Percentiles rank a stretch among this genome's conserved stretches.
These are phyloP conservation scores for Plasmodium fragile DNA, from an alignment of 169 alveolate species.

Conservation along the genomic window DNA sequence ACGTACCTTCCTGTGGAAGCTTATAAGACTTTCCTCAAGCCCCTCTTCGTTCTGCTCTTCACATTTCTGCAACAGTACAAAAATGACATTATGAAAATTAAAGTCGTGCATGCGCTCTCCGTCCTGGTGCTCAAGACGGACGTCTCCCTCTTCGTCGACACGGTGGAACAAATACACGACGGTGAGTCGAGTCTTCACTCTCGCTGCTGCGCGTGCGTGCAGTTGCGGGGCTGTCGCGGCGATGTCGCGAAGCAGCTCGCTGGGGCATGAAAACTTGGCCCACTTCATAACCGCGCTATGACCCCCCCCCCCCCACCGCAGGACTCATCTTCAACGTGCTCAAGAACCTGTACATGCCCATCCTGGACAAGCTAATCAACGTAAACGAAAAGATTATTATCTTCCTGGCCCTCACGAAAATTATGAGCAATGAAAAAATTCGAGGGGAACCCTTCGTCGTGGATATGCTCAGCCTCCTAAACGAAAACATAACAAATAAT, in stretches of 20 bases:
- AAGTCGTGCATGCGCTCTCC: conserved; percentile 31
- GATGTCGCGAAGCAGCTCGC: not conserved
- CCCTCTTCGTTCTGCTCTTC: conserved; percentile 84
- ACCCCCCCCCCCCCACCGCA: not conserved
- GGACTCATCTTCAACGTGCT: conserved; percentile 48
- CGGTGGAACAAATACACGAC: conserved; percentile 12
- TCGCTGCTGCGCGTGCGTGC: not conserved
- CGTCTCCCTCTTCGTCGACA: not conserved
- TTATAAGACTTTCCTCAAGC: conserved; percentile 81
- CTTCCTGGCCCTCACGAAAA: conserved; percentile 31
- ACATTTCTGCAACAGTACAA: conserved; percentile 84
- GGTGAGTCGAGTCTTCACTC: not conserved
- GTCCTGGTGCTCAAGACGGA: conserved; percentile 30
- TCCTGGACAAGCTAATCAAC: conserved; percentile 43
- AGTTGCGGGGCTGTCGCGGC: not conserved
- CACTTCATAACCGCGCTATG: too few species aligned
- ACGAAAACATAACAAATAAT: conserved; percentile 33
- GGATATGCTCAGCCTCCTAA: conserved; percentile 12
- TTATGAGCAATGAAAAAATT: conserved; percentile 19
- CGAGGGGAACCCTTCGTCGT: conserved; percentile 34
- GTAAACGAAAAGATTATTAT: conserved; percentile 55
- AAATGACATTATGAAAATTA: conserved; percentile 56
- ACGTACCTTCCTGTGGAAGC: conserved; percentile 83
- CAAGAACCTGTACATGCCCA: conserved; percentile 46
- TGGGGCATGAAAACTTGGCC: too few species aligned